Evolutionary conservation across 176 grass and related monocot species (phyloP).

Genomic region (Guadua angustifolia): DNA sequence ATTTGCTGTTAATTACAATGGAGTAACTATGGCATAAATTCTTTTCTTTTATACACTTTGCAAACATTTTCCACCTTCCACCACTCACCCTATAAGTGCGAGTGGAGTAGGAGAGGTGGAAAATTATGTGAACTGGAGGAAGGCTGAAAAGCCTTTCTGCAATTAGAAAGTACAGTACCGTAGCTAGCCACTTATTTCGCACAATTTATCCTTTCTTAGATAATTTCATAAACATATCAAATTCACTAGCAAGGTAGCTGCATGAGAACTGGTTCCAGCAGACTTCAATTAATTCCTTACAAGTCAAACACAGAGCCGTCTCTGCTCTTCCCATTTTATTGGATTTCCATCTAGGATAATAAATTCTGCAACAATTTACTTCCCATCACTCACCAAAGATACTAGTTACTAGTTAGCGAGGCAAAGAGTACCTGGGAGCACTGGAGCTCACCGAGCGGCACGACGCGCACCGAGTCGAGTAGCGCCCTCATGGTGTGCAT

Average conservation of each 20-base stretch:
- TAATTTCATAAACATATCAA: neutral
- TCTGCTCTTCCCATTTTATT: neutral
- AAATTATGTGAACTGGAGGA: neutral
- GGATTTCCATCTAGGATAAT: neutral
- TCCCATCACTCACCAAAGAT: neutral
- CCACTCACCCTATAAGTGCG: neutral
- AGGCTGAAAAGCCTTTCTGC: neutral
- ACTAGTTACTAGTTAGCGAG: slow-evolving; percentile 17
- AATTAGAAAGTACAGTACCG: neutral
- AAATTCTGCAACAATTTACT: slow-evolving; percentile 24
- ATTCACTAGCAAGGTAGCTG: neutral
- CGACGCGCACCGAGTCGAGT: slow-evolving; percentile 66
- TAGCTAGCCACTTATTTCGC: neutral
- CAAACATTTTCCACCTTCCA: neutral
- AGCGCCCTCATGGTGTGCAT: slow-evolving; percentile 86
- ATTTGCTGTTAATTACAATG: neutral
- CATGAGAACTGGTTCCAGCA: neutral
- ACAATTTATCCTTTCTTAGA: neutral
- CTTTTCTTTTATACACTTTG: neutral
- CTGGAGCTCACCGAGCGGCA: slow-evolving; percentile 64
- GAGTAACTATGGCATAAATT: slow-evolving; percentile 15
- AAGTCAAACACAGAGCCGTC: neutral
- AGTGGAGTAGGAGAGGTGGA: neutral
- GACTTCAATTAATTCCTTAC: neutral
- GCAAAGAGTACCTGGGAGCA: slow-evolving; percentile 73